phyloP scores from a whole-genome alignment of 2,329 filamentous ascomycete species.

The Zymoseptoria pseudotritici region DNA sequence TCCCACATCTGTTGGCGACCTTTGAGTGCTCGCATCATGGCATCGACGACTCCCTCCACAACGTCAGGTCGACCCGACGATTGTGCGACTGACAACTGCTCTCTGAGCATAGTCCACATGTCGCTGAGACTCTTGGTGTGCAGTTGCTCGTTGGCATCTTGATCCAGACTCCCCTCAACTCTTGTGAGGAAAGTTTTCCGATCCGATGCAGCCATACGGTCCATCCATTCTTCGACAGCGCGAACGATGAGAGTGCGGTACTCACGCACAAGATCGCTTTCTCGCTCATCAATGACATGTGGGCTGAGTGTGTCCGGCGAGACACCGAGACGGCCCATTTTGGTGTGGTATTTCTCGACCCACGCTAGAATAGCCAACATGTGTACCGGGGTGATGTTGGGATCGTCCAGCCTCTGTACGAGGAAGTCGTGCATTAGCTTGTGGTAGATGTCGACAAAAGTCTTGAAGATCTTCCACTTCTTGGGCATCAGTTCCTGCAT shows the following conservation, averaged over 20 bases:
- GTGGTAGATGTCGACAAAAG: slow-evolving; percentile 87
- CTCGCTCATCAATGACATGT: slow-evolving; percentile 83
- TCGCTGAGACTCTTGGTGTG: slow-evolving; percentile 86
- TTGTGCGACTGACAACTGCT: slow-evolving; percentile 79
- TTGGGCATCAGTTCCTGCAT: slow-evolving; percentile 89
- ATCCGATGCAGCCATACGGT: slow-evolving; percentile 79
- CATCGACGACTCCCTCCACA: slow-evolving; percentile 88
- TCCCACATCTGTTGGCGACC: slow-evolving; percentile 80
- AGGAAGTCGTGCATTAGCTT: slow-evolving; percentile 92
- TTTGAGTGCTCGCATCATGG: slow-evolving; percentile 86
- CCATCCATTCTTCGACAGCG: slow-evolving; percentile 95
- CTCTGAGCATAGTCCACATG: slow-evolving; percentile 94
- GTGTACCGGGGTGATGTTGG: slow-evolving; percentile 75
- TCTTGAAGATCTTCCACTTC: slow-evolving; percentile 92
- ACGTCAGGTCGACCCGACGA: slow-evolving; percentile 84
- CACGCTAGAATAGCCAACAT: slow-evolving; percentile 90
- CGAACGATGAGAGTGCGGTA: slow-evolving; percentile 94
- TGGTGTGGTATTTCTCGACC: slow-evolving; percentile 91
- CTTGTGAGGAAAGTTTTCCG: slow-evolving; percentile 72
- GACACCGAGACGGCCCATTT: slow-evolving; percentile 86
- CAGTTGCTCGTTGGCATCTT: slow-evolving; percentile 82
- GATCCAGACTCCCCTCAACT: slow-evolving; percentile 72
- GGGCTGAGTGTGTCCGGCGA: slow-evolving; percentile 66
- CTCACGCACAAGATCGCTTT: slow-evolving; percentile 82
- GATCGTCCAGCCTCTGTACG: slow-evolving; percentile 72